Base-by-base conservation (phyloP, 495 filamentous ascomycete genomes). In the Neurospora sp. region DNA sequence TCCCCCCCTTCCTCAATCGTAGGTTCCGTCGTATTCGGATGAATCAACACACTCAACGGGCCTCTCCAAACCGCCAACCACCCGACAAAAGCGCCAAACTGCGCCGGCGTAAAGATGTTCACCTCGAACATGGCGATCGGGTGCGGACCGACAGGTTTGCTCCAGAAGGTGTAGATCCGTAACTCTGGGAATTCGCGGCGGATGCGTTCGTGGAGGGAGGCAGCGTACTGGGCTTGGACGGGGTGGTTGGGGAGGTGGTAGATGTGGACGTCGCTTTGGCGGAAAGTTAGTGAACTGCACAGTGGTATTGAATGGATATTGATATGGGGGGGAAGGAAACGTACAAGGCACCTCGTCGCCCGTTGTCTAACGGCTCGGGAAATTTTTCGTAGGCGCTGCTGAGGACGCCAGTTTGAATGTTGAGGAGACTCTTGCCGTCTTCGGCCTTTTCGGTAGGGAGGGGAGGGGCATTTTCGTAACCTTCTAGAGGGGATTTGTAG, bases 81-180 rank as follows among this genome's bases (percentile, higher is more conserved):
- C 0, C 91, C 85, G 27, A 97, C 80, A 75, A 97, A 95, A 0
- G 94, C 94, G 3, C 94, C 94, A 75, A 97, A 96, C 79, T 97
- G 92, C 6, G 89, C 89, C 0, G 94, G 94, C 0, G 90, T 93
- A 79, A 94, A 92, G 38, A 97, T 44, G 74, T 96, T 96, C 18
- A 97, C 94, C 80, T 97, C 94, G 75, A 97, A 93, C 94, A 97
- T 97, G 66, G 89, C 92, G 0, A 93, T 82, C 0, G 91, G 90
- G 76, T 97, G 94, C 3, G 94, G 94, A 0, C 94, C 94, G 7
- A 97, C 79, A 3, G 93, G 93, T 46, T 83, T 79, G 75, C 96
- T 90, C 85, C 88, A 96, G 75, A 96, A 83, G 3, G 80, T 82
- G 79, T 97, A 97, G 76, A 96, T 90, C 53, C 93, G 87, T 20